Percentiles rank a stretch among this genome's conserved stretches.
Conservation (phyloP, 371 early-diverging fungal genomes). For the Cokeromyces recurvatus region DNA sequence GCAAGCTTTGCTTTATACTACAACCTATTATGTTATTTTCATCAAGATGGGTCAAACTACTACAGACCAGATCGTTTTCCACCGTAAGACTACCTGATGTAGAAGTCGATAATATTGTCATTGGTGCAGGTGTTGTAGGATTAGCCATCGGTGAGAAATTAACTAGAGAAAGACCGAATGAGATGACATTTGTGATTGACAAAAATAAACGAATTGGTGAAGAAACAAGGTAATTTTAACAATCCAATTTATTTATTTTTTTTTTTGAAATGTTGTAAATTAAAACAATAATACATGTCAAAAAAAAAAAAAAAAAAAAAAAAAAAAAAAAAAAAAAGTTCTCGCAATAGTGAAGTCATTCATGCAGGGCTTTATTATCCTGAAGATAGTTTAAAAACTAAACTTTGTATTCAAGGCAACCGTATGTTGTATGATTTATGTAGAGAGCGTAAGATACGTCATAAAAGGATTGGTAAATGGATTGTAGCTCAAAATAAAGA, state of each 20-base stretch:
- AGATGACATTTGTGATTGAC: constrained; percentile 60
- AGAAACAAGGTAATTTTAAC: constrained; percentile 61
- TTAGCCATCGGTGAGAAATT: constrained; percentile 68
- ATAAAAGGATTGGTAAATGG: constrained; percentile 69
- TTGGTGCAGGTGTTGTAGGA: constrained; percentile 83
- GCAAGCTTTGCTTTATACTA: too few relatives aligned
- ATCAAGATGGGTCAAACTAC: too few relatives aligned
- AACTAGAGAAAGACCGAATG: constrained; percentile 33
- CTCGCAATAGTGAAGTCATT: constrained; percentile 91
- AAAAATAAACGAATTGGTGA: constrained; percentile 60
- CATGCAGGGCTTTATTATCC: constrained; percentile 92
- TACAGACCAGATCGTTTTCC: too few relatives aligned
- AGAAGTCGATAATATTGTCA: constrained; percentile 66
- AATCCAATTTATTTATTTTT: not conserved
- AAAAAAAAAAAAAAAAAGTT: constrained; percentile 32
- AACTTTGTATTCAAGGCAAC: constrained; percentile 78
- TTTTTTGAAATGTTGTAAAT: not conserved
- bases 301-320: too few relatives aligned
- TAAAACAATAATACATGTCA: not conserved
- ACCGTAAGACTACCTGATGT: constrained; percentile 27
- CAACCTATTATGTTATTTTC: too few relatives aligned
- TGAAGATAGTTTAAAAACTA: constrained; percentile 68
- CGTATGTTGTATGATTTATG: constrained; percentile 64
- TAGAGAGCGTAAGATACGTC: constrained; percentile 39
- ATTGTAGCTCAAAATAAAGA: constrained; percentile 65